Evolutionary conservation across 495 filamentous ascomycete genomes (phyloP), one percentile per base, ranked within the genome.

Genomic region (Aspergillus mulundensis): DNA sequence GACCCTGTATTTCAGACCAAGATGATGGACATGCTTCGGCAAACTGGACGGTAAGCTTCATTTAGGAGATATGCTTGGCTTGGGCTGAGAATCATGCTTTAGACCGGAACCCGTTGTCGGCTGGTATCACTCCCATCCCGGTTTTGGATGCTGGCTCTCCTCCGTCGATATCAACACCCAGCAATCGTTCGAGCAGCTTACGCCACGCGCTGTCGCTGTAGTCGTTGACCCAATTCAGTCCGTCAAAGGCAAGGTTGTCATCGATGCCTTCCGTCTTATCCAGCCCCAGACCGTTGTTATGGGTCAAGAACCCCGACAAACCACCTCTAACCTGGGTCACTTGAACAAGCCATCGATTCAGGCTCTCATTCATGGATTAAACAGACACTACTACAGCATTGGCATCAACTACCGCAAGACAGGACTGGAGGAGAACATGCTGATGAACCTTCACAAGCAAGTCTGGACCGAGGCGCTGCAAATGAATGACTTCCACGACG

Each of bases 1-100:
- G 94, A 98, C 70, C 89, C 91, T 21, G 95, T 97, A 14, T 98
- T 98, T 70, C 94, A 98, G 77, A 95, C 88, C 60, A 97, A 96
- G 79, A 98, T 98, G 94, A 97, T 98, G 95, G 94, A 98, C 70
- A 97, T 97, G 91, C 79, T 98, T 60, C 81, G 87, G 64, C 94
- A 98, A 77, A 98, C 94, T 15, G 94, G 93, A 72, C 83, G 91
- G 91, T 96, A 81, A 57, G 87, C 52, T 60, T 51, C 34, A 16
- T 23, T 16, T 7, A 19, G 6, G 1, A 19, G 6, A 25, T 21
- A 16, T 38, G 32, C 11, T 28, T 14, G 32, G 5, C 28, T 21
- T 12, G 10, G 25, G 41, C 47, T 59, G 41, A 61, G 21, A 11
- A 20, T 7, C 38, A 47, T 47, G 32, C 25, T 43, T 40, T 57